Conservation (phyloP, 2,329 filamentous ascomycete genomes). For the Meredithiella fracta region DNA sequence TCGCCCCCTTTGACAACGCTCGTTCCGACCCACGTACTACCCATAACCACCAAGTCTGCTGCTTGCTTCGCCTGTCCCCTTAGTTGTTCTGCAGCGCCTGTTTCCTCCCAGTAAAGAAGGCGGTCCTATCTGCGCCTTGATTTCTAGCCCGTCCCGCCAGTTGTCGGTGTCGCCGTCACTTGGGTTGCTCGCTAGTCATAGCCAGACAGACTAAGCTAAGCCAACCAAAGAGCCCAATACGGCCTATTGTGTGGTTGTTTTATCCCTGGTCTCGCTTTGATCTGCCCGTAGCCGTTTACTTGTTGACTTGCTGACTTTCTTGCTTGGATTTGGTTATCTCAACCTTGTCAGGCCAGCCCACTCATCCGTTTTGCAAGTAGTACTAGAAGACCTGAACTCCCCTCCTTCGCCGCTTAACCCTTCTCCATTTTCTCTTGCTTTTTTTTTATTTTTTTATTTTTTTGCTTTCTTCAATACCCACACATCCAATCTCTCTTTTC, state of each 20-base stretch:
- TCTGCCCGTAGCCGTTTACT: background rate
- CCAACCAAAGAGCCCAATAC: too few relatives aligned
- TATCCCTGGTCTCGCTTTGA: background rate
- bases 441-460: too few relatives aligned
- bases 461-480: slow-evolving; percentile 5
- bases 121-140: background rate
- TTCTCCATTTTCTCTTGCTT: slow-evolving; percentile 1
- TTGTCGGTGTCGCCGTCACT: too few relatives aligned
- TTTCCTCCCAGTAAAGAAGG: background rate
- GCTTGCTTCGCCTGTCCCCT: background rate
- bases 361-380: background rate
- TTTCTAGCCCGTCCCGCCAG: background rate
- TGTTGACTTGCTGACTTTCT: background rate
- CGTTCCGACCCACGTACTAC: background rate
- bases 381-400: slow-evolving; percentile 2
- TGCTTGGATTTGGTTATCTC: background rate
- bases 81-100: background rate
- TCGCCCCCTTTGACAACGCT: background rate
- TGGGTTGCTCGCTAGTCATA: too few relatives aligned
- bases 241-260: background rate
- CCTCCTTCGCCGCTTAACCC: slow-evolving; percentile 11
- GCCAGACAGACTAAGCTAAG: too few relatives aligned
- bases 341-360: background rate
- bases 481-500: background rate
- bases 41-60: background rate